Base-by-base conservation (phyloP, 164 flowering plant species). In the Vitis cinerea region DNA sequence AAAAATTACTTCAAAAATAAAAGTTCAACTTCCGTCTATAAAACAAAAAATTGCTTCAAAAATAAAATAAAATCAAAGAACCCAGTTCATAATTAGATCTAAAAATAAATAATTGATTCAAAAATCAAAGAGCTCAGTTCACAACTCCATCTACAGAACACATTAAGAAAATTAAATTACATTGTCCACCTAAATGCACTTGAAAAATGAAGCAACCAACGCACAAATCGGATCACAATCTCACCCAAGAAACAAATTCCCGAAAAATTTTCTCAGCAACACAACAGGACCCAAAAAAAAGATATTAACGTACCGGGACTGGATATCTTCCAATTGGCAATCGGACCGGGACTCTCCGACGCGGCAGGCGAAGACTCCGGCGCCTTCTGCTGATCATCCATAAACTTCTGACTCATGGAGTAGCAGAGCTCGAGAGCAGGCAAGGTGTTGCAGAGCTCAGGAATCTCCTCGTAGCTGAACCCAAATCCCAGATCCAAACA, bases 361-460 rank as follows among this genome's bases (percentile, higher is more conserved):
- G 68, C 55, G 3, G 78, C 6, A 57, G 76, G 60, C 47, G 81
- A 52, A 27, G 68, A 74, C 56, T 81, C 88, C 10, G 86, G 82
- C 29, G 79, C 65, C 71, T 83, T 76, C 53, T 82, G 85, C 66
- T 84, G 85, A 10, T 92, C 94, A 61, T 89, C 97, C 17, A 83
- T 50, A 66, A 83, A 93, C 86, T 82, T 88, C 84, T 88, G 97
- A 62, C 83, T 82, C 90, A 90, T 88, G 0, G 98, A 93, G 75
- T 93, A 93, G 66, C 98, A 93, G 15, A 93, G 86, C 79, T 93
- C 98, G 16, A 93, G 86, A 61, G 98, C 98, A 11, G 98, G 98
- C 74, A 90, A 66, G 17, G 96, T 90, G 77, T 86, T 87, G 74
- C 90, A 90, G 57, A 90, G 90, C 80, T 90, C 98, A 0, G 98